Evolutionary conservation across 495 filamentous ascomycete species (phyloP).

Genomic region (Apodospora peruviana): DNA sequence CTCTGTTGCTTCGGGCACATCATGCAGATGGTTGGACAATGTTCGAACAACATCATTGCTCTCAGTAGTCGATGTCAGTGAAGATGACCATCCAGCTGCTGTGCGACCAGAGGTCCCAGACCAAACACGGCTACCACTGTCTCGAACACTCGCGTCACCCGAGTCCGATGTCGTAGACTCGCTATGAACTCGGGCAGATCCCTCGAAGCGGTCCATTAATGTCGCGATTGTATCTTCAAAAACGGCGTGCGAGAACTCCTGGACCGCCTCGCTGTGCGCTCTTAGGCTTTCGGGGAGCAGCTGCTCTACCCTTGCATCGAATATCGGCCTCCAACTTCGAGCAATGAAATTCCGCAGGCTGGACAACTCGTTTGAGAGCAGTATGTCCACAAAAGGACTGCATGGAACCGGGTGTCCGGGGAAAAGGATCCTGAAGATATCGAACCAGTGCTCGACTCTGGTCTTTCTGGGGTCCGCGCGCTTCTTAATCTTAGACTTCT

Average conservation of each 20-base stretch:
- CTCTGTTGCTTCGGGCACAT: background rate
- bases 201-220: background rate
- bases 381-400: background rate
- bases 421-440: background rate
- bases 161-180: background rate
- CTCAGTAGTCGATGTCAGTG: background rate
- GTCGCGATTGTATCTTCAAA: background rate
- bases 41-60: background rate
- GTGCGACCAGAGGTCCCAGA: background rate
- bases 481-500: background rate
- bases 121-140: background rate
- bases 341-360: background rate
- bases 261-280: background rate
- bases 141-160: background rate
- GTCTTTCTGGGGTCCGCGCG: background rate
- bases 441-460: background rate
- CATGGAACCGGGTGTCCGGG: background rate
- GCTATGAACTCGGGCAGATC: background rate
- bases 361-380: background rate
- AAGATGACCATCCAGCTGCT: background rate
- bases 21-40: background rate
- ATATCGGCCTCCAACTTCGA: background rate
- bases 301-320: background rate
- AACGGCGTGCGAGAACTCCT: background rate
- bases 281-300: background rate